A percentile compares a stretch with the other conserved stretches of the same genome.
These are phyloP conservation scores for Aspergillus sp. DNA, from an alignment of 2,329 filamentous ascomycete species.

Conservation along the genomic window DNA sequence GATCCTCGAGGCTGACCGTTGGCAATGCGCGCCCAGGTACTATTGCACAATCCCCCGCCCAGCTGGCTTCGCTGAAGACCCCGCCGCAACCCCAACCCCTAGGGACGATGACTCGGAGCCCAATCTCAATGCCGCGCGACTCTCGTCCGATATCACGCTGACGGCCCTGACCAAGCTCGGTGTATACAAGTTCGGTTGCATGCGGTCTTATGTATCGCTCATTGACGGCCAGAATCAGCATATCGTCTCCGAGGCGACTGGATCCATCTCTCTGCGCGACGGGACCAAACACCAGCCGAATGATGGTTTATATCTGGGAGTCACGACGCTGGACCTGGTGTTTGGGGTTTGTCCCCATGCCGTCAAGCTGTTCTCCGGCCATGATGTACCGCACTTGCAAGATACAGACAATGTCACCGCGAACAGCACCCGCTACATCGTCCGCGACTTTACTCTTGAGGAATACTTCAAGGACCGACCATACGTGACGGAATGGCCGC, in stretches of 20 bases:
- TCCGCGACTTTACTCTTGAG: slow-evolving; percentile 40
- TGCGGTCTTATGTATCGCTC: slow-evolving; percentile 48
- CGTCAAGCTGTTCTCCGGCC: not conserved
- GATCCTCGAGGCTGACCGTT: not conserved
- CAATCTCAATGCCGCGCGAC: not conserved
- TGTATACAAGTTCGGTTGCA: slow-evolving; percentile 42
- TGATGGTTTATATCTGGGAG: slow-evolving; percentile 22
- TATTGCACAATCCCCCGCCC: not conserved
- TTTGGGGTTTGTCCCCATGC: slow-evolving; percentile 3
- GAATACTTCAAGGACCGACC: slow-evolving; percentile 34
- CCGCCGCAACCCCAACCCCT: not conserved
- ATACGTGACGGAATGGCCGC: slow-evolving; percentile 29
- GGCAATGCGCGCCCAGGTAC: not conserved
- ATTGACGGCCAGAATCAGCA: slow-evolving; percentile 49
- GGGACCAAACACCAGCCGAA: slow-evolving; percentile 15
- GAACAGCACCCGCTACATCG: slow-evolving; percentile 20
- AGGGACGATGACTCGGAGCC: not conserved
- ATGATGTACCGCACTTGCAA: not conserved
- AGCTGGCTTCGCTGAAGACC: not conserved
- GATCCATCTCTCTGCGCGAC: slow-evolving; percentile 29
- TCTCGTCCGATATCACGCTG: slow-evolving; percentile 28
- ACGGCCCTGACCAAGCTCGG: slow-evolving; percentile 53
- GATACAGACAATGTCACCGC: not conserved
- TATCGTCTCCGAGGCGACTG: slow-evolving; percentile 53
- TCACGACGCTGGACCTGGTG: slow-evolving; percentile 6